These are phyloP conservation scores for Tuber melanosporum DNA, from an alignment of 495 filamentous ascomycete genomes.

Conservation along the genomic window DNA sequence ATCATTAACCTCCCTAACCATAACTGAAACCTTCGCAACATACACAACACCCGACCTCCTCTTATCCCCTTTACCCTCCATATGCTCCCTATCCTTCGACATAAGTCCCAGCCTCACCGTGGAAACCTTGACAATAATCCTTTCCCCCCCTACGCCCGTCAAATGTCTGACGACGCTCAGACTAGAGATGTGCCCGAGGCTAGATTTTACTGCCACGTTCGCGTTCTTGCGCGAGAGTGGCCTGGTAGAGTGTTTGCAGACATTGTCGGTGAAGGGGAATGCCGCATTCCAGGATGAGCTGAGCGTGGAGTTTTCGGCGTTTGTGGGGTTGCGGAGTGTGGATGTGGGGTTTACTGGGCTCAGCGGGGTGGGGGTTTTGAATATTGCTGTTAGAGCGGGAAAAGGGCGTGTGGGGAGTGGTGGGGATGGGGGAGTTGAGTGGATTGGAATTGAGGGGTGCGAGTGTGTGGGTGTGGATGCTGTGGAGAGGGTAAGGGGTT, in stretches of 20 bases:
- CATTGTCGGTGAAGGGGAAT: slow-evolving; percentile 24
- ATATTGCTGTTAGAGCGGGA: slow-evolving; percentile 17
- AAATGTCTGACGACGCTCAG: slow-evolving; percentile 11
- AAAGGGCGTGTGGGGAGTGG: slow-evolving; percentile 20
- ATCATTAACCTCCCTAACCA: slow-evolving; percentile 12
- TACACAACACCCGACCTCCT: slow-evolving; percentile 4
- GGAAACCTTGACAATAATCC: slow-evolving; percentile 5
- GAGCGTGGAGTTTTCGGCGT: slow-evolving; percentile 20
- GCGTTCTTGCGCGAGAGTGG: slow-evolving; percentile 22
- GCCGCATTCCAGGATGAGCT: slow-evolving; percentile 29
- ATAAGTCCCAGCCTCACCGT: slow-evolving; percentile 12
- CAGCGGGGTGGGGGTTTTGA: slow-evolving; percentile 30
- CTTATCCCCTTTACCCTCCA: slow-evolving; percentile 18
- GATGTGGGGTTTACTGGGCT: slow-evolving; percentile 34
- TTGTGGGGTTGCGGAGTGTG: slow-evolving; percentile 20
- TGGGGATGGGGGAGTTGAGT: slow-evolving; percentile 14
- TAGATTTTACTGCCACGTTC: slow-evolving; percentile 21
- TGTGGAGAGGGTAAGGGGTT: slow-evolving; percentile 16
- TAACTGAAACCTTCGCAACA: slow-evolving; percentile 13
- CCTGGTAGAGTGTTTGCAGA: slow-evolving; percentile 12
- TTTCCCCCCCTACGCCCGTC: slow-evolving; percentile 11
- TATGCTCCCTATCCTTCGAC: slow-evolving; percentile 12
- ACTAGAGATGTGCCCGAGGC: slow-evolving; percentile 27
- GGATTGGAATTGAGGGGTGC: slow-evolving; percentile 32
- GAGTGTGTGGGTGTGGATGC: slow-evolving; percentile 29